Conservation (phyloP, 257 asterid species). For the Nicotiana tabacum region DNA sequence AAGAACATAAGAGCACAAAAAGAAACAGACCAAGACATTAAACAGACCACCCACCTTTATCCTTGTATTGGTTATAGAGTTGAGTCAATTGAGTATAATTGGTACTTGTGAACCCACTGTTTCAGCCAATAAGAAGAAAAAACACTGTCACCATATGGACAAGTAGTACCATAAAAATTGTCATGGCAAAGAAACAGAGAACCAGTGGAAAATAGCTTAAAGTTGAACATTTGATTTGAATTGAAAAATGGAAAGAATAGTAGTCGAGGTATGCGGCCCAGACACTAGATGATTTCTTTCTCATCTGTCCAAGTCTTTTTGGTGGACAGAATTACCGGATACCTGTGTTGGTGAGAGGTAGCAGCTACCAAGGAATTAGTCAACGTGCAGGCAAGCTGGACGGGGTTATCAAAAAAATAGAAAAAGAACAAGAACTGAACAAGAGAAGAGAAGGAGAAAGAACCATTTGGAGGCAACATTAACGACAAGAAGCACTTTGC, state of each 20-base stretch:
- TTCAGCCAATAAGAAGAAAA: conserved; percentile 16
- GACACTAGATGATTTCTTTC: no score
- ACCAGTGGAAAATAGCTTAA: background rate
- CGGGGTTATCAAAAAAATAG: background rate
- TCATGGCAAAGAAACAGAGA: background rate
- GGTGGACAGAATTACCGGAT: no score
- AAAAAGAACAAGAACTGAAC: background rate
- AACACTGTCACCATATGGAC: background rate
- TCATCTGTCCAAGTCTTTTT: no score
- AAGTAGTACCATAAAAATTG: background rate
- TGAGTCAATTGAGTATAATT: conserved; percentile 78
- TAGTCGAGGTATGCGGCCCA: no score
- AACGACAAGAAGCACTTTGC: conserved; percentile 85
- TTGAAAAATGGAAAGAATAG: background rate
- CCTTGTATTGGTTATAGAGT: conserved; percentile 55
- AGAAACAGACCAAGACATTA: background rate
- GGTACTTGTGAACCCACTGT: conserved; percentile 66
- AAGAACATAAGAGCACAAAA: background rate
- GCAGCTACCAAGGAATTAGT: no score
- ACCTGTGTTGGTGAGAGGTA: no score
- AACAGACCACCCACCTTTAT: conserved; percentile 45
- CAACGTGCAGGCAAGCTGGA: no score
- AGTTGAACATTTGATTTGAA: background rate
- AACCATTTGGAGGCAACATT: conserved; percentile 99
- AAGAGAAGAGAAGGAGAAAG: background rate